phyloP scores from a whole-genome alignment of 306 rosid genomes.

The Castanopsis chinensis region DNA sequence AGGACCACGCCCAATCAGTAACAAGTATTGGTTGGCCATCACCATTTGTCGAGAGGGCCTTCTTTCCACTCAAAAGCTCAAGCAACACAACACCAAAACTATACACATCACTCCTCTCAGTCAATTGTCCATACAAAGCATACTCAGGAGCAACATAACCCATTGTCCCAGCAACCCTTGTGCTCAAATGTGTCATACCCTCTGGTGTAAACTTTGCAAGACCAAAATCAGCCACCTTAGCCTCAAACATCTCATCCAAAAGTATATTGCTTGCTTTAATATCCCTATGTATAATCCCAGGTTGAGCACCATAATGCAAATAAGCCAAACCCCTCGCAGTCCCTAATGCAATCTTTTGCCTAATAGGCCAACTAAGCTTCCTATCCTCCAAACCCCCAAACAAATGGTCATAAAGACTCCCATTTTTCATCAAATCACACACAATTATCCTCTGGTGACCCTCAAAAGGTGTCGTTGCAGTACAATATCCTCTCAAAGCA shows the following conservation, averaged over 20 bases:
- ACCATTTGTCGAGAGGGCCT: constrained; percentile 53
- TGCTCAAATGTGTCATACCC: constrained; percentile 93
- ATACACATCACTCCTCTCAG: constrained; percentile 88
- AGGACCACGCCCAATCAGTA: constrained; percentile 88
- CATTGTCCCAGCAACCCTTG: constrained; percentile 95
- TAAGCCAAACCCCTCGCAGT: constrained; percentile 92
- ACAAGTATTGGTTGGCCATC: constrained; percentile 64
- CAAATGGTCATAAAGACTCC: constrained; percentile 87
- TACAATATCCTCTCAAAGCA: constrained; percentile 81
- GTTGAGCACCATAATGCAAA: constrained; percentile 92
- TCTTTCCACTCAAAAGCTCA: constrained; percentile 93
- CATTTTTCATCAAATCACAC: constrained; percentile 90
- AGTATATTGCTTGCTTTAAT: constrained; percentile 91
- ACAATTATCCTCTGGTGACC: constrained; percentile 97
- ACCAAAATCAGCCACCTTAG: constrained; percentile 93
- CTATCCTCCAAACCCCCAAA: constrained; percentile 49
- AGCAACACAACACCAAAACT: constrained; percentile 88
- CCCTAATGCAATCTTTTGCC: constrained; percentile 79
- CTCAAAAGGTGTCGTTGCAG: constrained; percentile 70
- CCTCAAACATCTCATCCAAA: constrained; percentile 74
- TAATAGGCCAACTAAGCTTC: constrained; percentile 75
- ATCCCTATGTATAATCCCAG: constrained; percentile 87
- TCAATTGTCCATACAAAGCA: constrained; percentile 89
- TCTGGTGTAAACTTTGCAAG: constrained; percentile 88
- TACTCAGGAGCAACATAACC: constrained; percentile 98